Conservation (phyloP, 176 grass and related monocot species). For the Oryza meridionalis region DNA sequence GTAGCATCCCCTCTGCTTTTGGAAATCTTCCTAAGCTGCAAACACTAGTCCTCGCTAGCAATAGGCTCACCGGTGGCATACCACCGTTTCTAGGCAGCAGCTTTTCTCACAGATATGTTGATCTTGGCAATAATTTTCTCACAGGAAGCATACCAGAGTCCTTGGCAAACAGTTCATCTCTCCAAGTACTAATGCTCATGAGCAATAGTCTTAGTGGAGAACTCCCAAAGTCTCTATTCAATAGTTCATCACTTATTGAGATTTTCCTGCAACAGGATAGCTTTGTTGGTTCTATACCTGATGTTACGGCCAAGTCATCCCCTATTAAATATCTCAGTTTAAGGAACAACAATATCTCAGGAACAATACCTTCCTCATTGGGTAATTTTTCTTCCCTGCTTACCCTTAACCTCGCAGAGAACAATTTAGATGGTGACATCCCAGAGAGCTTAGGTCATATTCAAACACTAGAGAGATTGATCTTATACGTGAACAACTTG, state of each 20-base stretch:
- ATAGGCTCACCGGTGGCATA: conserved; percentile 35
- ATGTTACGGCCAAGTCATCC: not conserved
- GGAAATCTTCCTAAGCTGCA: conserved; percentile 34
- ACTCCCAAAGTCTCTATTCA: conserved; percentile 37
- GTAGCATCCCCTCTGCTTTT: conserved; percentile 43
- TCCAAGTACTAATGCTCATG: conserved; percentile 45
- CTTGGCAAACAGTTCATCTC: conserved; percentile 44
- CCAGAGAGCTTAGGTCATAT: conserved; percentile 46
- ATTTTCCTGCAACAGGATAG: conserved; percentile 22
- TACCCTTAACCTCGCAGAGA: too few relatives aligned
- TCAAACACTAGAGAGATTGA: not conserved
- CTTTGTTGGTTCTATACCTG: conserved; percentile 28
- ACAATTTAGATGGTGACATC: conserved; percentile 50
- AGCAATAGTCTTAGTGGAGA: conserved; percentile 41
- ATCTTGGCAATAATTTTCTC: conserved; percentile 48
- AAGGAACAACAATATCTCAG: conserved; percentile 23
- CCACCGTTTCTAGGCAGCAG: conserved; percentile 38
- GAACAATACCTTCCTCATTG: conserved; percentile 48
- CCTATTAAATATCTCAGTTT: conserved; percentile 19
- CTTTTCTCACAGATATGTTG: conserved; percentile 32
- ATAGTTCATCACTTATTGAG: conserved; percentile 21
- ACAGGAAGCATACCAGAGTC: conserved; percentile 41
- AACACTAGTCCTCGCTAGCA: conserved; percentile 26
- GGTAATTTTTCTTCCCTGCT: conserved; percentile 42
- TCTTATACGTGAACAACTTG: conserved; percentile 10